Percentiles rank a stretch among this genome's conserved stretches.
These are phyloP conservation scores for Cavenderia fasciculata DNA, from an alignment of 78 protist species.

Conservation along the genomic window DNA sequence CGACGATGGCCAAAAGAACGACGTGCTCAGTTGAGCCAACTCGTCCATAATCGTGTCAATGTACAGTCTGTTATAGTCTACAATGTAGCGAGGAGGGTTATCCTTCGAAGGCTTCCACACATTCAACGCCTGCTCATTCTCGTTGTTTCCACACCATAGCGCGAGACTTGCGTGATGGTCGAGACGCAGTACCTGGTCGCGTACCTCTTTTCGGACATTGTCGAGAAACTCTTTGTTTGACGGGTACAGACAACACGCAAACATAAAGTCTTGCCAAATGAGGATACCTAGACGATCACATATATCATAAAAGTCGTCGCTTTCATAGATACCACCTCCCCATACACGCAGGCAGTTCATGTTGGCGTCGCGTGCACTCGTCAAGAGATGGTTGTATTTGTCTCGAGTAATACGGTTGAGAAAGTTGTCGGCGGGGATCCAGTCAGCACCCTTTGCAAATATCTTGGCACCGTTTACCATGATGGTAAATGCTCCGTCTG, in stretches of 20 bases:
- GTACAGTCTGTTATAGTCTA: slow-evolving; percentile 80
- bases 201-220: slow-evolving; percentile 60
- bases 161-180: slow-evolving; percentile 78
- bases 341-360: slow-evolving; percentile 78
- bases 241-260: slow-evolving; percentile 92
- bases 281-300: slow-evolving; percentile 86
- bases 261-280: slow-evolving; percentile 94
- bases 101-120: slow-evolving; percentile 57
- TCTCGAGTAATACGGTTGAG: slow-evolving; percentile 16
- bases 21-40: slow-evolving; percentile 24
- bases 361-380: slow-evolving; percentile 1
- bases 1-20: slow-evolving; percentile 84
- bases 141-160: slow-evolving; percentile 93
- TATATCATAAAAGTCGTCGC: slow-evolving; percentile 44
- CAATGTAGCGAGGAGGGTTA: slow-evolving; percentile 40
- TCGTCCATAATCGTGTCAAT: slow-evolving; percentile 58
- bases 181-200: slow-evolving; percentile 76
- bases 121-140: slow-evolving; percentile 86
- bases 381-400: not conserved
- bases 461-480: slow-evolving; percentile 50
- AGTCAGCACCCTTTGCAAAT: slow-evolving; percentile 80
- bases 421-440: slow-evolving; percentile 80
- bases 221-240: slow-evolving; percentile 77
- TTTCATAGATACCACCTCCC: slow-evolving; percentile 86
- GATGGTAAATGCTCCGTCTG: slow-evolving; percentile 45